Evolutionary conservation across 805 yeast species (phyloP).

Genomic region (Debaryomyces maramus): DNA sequence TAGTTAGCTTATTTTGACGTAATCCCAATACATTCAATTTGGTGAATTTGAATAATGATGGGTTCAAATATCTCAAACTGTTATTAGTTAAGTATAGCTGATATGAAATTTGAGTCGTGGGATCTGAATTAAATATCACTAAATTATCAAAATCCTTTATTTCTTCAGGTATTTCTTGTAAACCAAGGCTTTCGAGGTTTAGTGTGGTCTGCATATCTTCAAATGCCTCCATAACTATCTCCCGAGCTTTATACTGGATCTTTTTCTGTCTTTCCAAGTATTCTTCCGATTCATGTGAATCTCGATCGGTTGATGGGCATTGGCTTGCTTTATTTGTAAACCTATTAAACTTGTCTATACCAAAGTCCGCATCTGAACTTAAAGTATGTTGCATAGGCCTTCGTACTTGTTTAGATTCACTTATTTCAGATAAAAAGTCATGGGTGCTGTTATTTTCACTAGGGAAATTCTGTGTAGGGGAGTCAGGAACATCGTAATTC

Average conservation of each 20-base stretch:
- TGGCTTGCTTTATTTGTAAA: conserved; percentile 25
- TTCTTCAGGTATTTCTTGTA: conserved; percentile 56
- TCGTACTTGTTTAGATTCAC: background rate
- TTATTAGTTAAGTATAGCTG: conserved; percentile 56
- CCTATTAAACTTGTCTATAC: conserved; percentile 50
- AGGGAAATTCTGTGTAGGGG: conserved; percentile 19
- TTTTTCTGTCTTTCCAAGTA: conserved; percentile 18
- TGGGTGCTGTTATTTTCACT: conserved; percentile 6
- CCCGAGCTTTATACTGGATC: conserved; percentile 34
- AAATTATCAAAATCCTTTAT: conserved; percentile 56
- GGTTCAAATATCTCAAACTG: conserved; percentile 48
- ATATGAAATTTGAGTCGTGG: conserved; percentile 22
- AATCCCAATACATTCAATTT: conserved; percentile 53
- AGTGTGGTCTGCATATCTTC: conserved; percentile 48
- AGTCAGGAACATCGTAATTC: conserved; percentile 24
- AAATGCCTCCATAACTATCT: conserved; percentile 44
- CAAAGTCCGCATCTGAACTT: conserved; percentile 48
- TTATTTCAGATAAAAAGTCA: background rate
- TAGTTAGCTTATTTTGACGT: conserved; percentile 49
- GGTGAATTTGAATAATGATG: conserved; percentile 48
- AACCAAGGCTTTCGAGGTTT: conserved; percentile 46
- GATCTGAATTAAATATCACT: conserved; percentile 40
- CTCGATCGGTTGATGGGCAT: conserved; percentile 35
- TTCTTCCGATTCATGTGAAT: conserved; percentile 20
- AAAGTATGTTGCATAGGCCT: conserved; percentile 2